phyloP scores from a whole-genome alignment of 495 filamentous ascomycete genomes.

The Podospora australis region DNA sequence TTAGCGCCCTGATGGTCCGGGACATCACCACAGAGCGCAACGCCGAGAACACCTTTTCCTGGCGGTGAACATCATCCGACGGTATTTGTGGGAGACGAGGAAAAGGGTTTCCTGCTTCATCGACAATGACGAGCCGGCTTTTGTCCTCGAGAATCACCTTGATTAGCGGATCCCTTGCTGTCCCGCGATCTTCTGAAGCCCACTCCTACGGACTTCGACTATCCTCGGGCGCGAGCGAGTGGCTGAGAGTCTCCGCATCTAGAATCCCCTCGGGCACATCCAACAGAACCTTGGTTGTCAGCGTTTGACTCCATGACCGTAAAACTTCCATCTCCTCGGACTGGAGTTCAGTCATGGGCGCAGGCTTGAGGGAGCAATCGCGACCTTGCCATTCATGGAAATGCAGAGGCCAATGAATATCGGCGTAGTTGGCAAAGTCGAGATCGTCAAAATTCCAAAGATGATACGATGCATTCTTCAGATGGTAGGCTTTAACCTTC shows the following conservation, averaged over 20 bases:
- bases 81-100: neutral
- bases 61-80: neutral
- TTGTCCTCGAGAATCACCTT: neutral
- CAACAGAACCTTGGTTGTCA: neutral
- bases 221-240: neutral
- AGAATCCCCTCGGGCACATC: neutral
- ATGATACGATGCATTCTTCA: no score
- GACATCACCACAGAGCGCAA: neutral
- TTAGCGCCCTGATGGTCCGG: conserved; percentile 1
- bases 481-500: no score
- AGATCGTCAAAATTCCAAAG: conserved; percentile 6
- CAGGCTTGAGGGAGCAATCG: neutral
- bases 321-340: neutral
- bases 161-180: no score
- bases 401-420: neutral
- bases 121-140: neutral
- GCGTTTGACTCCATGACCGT: neutral
- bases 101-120: neutral
- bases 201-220: neutral
- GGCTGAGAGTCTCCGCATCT: neutral
- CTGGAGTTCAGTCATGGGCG: no score
- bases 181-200: no score
- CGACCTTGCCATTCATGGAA: neutral
- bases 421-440: conserved; percentile 4
- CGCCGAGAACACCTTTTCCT: neutral